Evolutionary conservation across 2,329 filamentous ascomycete species (phyloP).

Genomic region (Stagonosporopsis vannaccii): DNA sequence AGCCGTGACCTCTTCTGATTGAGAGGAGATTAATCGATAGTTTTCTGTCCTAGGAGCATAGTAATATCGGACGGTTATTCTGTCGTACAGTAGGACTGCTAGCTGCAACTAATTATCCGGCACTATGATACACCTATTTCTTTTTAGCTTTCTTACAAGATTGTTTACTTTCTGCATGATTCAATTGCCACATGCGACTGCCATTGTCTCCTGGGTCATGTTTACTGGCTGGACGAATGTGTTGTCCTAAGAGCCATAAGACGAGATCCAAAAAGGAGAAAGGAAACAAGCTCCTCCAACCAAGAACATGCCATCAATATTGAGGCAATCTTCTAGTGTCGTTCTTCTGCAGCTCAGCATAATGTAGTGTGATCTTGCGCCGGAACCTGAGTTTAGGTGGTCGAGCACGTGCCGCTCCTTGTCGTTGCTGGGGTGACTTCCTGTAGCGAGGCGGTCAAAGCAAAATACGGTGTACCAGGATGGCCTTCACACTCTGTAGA

Average conservation of each 20-base stretch:
- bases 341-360: neutral
- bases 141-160: too few relatives aligned
- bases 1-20: too few relatives aligned
- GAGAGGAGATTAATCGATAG: too few relatives aligned
- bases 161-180: neutral
- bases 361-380: neutral
- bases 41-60: too few relatives aligned
- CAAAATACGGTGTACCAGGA: constrained; percentile 20
- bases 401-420: constrained; percentile 25
- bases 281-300: neutral
- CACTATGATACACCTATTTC: too few relatives aligned
- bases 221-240: neutral
- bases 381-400: neutral
- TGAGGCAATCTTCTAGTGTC: neutral
- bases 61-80: too few relatives aligned
- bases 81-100: too few relatives aligned
- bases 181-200: neutral
- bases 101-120: too few relatives aligned
- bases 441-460: constrained; percentile 17
- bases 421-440: constrained; percentile 5
- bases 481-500: constrained; percentile 15
- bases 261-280: neutral
- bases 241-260: neutral
- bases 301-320: neutral
- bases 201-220: neutral